Percentiles rank a stretch among this genome's conserved stretches.
These are phyloP conservation scores for Aegilops sharonensis DNA, from an alignment of 176 grass and related monocot genomes.

Conservation along the genomic window DNA sequence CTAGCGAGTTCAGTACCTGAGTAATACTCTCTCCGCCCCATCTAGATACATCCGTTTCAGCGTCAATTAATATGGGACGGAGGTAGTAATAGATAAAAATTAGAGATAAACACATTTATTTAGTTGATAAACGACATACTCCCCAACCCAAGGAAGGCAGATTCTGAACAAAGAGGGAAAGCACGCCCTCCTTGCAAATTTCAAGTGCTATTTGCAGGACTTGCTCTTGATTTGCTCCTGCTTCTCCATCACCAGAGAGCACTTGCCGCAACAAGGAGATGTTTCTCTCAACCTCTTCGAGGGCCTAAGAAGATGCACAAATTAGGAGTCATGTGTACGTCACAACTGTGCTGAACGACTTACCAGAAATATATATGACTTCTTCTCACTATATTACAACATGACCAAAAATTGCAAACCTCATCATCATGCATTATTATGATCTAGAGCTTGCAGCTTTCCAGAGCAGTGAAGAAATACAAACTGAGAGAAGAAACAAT, in stretches of 20 bases:
- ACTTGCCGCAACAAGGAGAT: constrained; percentile 52
- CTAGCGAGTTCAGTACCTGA: not conserved
- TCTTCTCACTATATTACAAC: not conserved
- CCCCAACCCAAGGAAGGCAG: constrained; percentile 73
- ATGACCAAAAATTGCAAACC: not conserved
- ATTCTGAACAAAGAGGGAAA: constrained; percentile 72
- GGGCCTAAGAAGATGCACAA: constrained; percentile 39
- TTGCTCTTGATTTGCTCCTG: constrained; percentile 60
- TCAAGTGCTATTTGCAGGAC: constrained; percentile 62
- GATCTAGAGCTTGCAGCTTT: not conserved
- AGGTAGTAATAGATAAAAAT: not conserved
- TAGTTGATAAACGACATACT: constrained; percentile 43
- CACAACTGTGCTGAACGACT: not conserved
- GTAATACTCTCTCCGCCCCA: no score
- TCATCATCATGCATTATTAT: not conserved
- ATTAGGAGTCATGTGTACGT: not conserved
- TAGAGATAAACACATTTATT: not conserved
- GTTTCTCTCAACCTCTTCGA: constrained; percentile 75
- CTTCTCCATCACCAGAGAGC: constrained; percentile 64
- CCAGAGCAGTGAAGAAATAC: not conserved
- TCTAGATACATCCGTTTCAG: no score
- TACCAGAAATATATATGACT: not conserved
- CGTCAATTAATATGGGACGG: no score
- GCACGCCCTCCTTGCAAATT: constrained; percentile 71
- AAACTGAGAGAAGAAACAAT: not conserved